Percentiles rank a stretch among this genome's conserved stretches.
Evolutionary conservation across 2,329 filamentous ascomycete genomes (phyloP).

Genomic region (Alternaria atra): DNA sequence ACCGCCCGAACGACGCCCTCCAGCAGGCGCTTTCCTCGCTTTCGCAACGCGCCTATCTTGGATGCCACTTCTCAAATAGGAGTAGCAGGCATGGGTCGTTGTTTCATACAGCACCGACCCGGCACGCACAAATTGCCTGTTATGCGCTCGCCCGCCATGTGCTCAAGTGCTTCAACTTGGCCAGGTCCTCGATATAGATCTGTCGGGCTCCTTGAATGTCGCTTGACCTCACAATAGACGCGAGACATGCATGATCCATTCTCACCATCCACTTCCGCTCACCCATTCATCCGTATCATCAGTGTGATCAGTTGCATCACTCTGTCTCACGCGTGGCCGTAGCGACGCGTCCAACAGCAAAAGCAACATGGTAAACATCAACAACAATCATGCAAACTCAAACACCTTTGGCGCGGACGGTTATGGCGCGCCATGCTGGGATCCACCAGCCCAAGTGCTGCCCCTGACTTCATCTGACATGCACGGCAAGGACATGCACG

Average conservation of each 20-base stretch:
- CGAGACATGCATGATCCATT: slow-evolving; percentile 1
- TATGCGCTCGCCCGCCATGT: slow-evolving; percentile 28
- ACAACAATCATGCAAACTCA: not conserved
- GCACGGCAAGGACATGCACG: not conserved
- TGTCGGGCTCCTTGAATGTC: slow-evolving; percentile 11
- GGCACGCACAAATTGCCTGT: slow-evolving; percentile 41
- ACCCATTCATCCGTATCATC: not conserved
- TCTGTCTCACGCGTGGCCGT: not conserved
- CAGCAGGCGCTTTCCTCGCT: not conserved
- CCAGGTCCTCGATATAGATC: not conserved
- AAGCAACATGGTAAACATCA: slow-evolving; percentile 5
- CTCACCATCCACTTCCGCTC: not conserved
- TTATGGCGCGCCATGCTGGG: not conserved
- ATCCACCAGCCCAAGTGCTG: not conserved
- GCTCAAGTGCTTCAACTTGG: not conserved
- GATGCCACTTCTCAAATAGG: slow-evolving; percentile 6
- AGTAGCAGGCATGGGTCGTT: slow-evolving; percentile 14
- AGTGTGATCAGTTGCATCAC: not conserved
- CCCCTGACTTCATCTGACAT: slow-evolving; percentile 2
- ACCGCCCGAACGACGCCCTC: not conserved
- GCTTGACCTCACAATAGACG: not conserved
- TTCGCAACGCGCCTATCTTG: not conserved
- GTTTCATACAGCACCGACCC: slow-evolving; percentile 39
- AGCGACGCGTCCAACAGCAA: slow-evolving; percentile 3
- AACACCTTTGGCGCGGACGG: not conserved